These are phyloP conservation scores for Eruca vesicaria DNA, from an alignment of 441 rosid species.

Conservation along the genomic window DNA sequence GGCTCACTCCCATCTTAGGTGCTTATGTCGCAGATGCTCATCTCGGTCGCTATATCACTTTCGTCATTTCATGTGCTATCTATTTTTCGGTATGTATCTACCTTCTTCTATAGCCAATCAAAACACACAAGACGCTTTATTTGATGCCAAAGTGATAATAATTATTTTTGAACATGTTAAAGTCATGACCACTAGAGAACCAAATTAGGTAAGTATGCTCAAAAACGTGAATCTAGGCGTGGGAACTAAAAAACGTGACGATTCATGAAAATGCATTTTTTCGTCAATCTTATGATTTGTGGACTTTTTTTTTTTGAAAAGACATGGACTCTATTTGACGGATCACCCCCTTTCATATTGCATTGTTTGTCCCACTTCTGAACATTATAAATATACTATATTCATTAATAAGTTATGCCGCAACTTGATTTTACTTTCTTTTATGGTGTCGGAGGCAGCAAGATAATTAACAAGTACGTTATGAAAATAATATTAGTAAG, in stretches of 20 bases:
- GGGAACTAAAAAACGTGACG: neutral
- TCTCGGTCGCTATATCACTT: conserved; percentile 92
- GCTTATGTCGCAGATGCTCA: conserved; percentile 55
- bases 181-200: neutral
- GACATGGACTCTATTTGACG: no score
- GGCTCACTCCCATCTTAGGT: conserved; percentile 56
- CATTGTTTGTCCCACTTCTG: neutral
- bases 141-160: neutral
- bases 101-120: neutral
- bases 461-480: neutral
- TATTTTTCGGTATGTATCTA: conserved; percentile 54
- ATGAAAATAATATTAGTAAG: neutral
- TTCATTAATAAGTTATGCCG: neutral
- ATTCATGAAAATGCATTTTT: neutral
- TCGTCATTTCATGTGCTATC: conserved; percentile 47
- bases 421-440: neutral
- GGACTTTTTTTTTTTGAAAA: neutral
- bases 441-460: neutral
- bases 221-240: neutral
- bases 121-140: neutral
- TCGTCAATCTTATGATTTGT: neutral
- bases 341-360: neutral
- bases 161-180: neutral
- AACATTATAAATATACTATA: neutral
- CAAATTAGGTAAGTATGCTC: neutral